Conservation (phyloP, 257 asterid species). For the Scutellaria minor region DNA sequence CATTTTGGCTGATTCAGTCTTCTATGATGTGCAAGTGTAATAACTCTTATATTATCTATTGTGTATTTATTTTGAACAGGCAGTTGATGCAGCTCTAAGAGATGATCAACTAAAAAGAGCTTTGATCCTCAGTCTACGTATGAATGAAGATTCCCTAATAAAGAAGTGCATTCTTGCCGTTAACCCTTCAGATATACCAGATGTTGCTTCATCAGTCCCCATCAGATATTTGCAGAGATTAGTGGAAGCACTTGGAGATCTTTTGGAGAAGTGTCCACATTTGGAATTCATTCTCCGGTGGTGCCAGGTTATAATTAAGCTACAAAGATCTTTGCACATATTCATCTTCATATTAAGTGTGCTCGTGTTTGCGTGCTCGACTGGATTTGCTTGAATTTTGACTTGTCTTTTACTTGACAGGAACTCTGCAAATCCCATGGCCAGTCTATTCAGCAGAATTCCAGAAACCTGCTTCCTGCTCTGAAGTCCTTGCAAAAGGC, state of each 20-base stretch:
- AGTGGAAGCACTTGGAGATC: slow-evolving; percentile 83
- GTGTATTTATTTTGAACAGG: slow-evolving; percentile 50
- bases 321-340: background rate
- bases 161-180: slow-evolving; percentile 83
- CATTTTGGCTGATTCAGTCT: slow-evolving; percentile 9
- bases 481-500: slow-evolving; percentile 88
- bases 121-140: slow-evolving; percentile 83
- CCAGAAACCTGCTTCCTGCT: slow-evolving; percentile 81
- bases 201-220: slow-evolving; percentile 82
- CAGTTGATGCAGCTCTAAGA: slow-evolving; percentile 79
- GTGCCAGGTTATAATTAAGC: slow-evolving; percentile 73
- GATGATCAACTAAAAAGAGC: slow-evolving; percentile 76
- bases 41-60: slow-evolving; percentile 14
- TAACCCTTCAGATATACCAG: slow-evolving; percentile 73
- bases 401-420: slow-evolving; percentile 43
- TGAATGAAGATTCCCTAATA: slow-evolving; percentile 83
- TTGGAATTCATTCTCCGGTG: slow-evolving; percentile 87
- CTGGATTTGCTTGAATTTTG: background rate
- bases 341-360: background rate
- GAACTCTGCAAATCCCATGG: slow-evolving; percentile 86
- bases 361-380: background rate
- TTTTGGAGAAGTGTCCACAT: slow-evolving; percentile 83
- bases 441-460: slow-evolving; percentile 74
- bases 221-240: slow-evolving; percentile 81
- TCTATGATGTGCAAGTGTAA: background rate